Percentiles rank a stretch among this genome's conserved stretches.
These are phyloP conservation scores for Vaccinium myrtillus DNA, from an alignment of 148 eudicot species.

Conservation along the genomic window DNA sequence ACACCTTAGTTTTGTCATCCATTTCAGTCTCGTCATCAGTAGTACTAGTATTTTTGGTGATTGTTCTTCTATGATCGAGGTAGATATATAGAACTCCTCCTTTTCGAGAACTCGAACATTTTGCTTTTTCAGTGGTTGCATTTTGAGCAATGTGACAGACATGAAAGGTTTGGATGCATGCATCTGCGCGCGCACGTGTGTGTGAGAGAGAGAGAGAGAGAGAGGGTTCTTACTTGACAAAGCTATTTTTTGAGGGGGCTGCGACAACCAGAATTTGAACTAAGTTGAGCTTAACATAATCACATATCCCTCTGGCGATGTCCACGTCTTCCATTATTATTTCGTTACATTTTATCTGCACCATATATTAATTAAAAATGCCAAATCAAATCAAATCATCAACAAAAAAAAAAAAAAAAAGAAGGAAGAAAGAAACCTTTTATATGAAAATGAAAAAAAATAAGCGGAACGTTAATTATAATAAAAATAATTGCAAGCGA, in stretches of 20 bases:
- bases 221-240: slow-evolving; percentile 45
- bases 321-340: slow-evolving; percentile 57
- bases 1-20: not conserved
- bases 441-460: not conserved
- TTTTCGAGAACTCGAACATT: not conserved
- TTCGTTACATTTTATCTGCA: slow-evolving; percentile 59
- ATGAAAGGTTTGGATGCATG: not conserved
- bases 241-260: slow-evolving; percentile 45
- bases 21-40: not conserved
- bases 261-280: slow-evolving; percentile 57
- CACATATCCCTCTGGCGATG: slow-evolving; percentile 52
- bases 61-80: not conserved
- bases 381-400: not conserved
- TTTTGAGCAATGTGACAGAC: not conserved
- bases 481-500: too few species aligned
- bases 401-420: too few species aligned
- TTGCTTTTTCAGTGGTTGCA: not conserved
- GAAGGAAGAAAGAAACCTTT: not conserved
- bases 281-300: slow-evolving; percentile 35
- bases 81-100: not conserved
- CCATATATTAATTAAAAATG: not conserved
- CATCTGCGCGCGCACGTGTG: not conserved
- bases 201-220: not conserved
- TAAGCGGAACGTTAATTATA: not conserved
- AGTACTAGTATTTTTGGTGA: not conserved